These are phyloP conservation scores for Botrytis sinoallii DNA, from an alignment of 2,329 filamentous ascomycete species.

Conservation along the genomic window DNA sequence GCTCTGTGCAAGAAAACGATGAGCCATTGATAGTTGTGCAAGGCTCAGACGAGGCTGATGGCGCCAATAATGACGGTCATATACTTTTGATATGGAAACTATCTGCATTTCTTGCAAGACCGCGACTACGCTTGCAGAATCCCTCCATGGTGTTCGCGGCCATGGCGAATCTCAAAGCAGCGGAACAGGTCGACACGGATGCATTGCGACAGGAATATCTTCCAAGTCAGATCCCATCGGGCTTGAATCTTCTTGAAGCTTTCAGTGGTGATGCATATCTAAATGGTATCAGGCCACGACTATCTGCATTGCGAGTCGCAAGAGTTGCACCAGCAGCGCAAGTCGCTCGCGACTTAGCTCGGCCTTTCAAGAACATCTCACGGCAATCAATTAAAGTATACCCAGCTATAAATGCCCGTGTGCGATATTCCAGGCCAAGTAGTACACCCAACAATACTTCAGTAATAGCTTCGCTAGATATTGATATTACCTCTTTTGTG, in stretches of 20 bases:
- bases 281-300: constrained; percentile 55
- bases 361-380: constrained; percentile 62
- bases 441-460: constrained; percentile 53
- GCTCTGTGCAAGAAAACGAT: constrained; percentile 48
- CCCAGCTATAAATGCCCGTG: constrained; percentile 68
- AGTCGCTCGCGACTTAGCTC: constrained; percentile 55
- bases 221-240: constrained; percentile 63
- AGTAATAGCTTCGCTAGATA: constrained; percentile 67
- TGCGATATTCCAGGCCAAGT: constrained; percentile 66
- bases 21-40: constrained; percentile 49
- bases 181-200: constrained; percentile 44
- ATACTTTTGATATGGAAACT: constrained; percentile 60
- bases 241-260: constrained; percentile 74
- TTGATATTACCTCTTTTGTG: constrained; percentile 70
- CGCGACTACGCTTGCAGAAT: constrained; percentile 62
- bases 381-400: constrained; percentile 61
- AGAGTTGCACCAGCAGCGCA: constrained; percentile 67
- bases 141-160: constrained; percentile 65
- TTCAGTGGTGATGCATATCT: constrained; percentile 65
- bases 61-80: constrained; percentile 38
- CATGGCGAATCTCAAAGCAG: constrained; percentile 57
- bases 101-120: constrained; percentile 55
- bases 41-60: constrained; percentile 42
- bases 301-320: constrained; percentile 72
- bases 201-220: constrained; percentile 60